Percentiles rank a stretch among this genome's conserved stretches.
Evolutionary conservation across 2,329 filamentous ascomycete species (phyloP).

Genomic region (Thielaviopsis ethacetica): DNA sequence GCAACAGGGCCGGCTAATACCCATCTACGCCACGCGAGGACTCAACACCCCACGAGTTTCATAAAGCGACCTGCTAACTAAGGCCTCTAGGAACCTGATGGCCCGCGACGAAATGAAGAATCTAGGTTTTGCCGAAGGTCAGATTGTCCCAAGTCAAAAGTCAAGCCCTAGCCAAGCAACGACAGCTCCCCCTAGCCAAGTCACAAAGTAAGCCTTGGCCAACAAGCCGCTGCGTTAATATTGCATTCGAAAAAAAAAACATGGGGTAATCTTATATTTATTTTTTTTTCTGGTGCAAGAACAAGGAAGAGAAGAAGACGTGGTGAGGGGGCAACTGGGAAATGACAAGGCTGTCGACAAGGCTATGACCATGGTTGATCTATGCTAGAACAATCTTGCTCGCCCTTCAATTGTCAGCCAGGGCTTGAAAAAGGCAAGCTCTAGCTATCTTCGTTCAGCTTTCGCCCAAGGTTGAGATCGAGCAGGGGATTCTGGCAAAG

Average conservation of each 20-base stretch:
- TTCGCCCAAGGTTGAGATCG: not conserved
- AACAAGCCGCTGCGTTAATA: not conserved
- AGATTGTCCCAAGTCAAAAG: not conserved
- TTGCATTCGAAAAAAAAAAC: not conserved
- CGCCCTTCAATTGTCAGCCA: not conserved
- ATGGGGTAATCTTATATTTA: not conserved
- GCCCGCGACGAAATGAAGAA: slow-evolving; percentile 91
- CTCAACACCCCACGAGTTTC: not conserved
- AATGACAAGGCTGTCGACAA: not conserved
- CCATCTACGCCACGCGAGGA: not conserved
- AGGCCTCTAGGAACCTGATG: slow-evolving; percentile 69
- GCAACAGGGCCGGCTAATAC: not conserved
- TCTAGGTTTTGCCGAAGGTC: slow-evolving; percentile 46
- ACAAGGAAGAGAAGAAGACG: too few relatives aligned
- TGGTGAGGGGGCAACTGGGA: not conserved
- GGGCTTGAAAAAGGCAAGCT: not conserved
- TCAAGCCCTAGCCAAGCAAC: not conserved
- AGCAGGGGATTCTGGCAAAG: not conserved
- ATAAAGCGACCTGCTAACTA: not conserved
- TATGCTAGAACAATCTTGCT: not conserved
- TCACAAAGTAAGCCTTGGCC: not conserved
- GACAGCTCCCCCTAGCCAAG: not conserved
- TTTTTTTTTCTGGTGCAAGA: not conserved
- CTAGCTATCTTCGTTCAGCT: not conserved
- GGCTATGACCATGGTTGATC: not conserved